Conservation (phyloP, 164 flowering plant species). For the Hamamelis virginiana region DNA sequence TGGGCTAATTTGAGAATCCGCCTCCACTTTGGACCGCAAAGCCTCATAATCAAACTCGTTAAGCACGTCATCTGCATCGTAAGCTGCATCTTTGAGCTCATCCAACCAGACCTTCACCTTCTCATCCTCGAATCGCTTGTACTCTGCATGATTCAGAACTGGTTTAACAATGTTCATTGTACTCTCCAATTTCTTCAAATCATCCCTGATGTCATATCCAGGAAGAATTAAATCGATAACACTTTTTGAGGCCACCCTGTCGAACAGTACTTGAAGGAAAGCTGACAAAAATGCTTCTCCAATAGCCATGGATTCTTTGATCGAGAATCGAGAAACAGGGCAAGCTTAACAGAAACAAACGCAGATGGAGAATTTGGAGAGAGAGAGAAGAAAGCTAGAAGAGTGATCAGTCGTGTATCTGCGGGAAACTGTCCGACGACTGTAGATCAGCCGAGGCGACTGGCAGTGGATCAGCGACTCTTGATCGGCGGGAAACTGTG, state of each 20-base stretch:
- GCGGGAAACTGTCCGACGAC: too few relatives aligned
- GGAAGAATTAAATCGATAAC: conserved; percentile 9
- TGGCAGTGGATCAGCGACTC: too few relatives aligned
- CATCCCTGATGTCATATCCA: not conserved
- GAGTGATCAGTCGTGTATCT: too few relatives aligned
- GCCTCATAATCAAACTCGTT: conserved; percentile 18
- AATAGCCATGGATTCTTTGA: not conserved
- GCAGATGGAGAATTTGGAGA: too few relatives aligned
- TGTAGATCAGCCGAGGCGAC: too few relatives aligned
- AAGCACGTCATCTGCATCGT: conserved; percentile 24
- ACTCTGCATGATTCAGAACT: conserved; percentile 24
- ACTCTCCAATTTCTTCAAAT: conserved; percentile 3
- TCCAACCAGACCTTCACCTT: conserved; percentile 15
- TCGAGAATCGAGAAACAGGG: too few relatives aligned
- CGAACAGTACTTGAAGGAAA: conserved; percentile 13
- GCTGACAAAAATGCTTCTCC: conserved; percentile 17
- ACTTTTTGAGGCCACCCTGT: conserved; percentile 18
- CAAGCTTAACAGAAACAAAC: too few relatives aligned
- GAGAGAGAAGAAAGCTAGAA: too few relatives aligned
- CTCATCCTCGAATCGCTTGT: conserved; percentile 10
- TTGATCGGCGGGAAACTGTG: too few relatives aligned
- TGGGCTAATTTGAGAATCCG: too few relatives aligned
- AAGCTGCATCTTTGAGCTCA: conserved; percentile 18
- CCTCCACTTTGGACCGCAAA: not conserved
- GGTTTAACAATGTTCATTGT: not conserved